Conservation (phyloP, 2,329 filamentous ascomycete species). For the Aspergillus sp. region DNA sequence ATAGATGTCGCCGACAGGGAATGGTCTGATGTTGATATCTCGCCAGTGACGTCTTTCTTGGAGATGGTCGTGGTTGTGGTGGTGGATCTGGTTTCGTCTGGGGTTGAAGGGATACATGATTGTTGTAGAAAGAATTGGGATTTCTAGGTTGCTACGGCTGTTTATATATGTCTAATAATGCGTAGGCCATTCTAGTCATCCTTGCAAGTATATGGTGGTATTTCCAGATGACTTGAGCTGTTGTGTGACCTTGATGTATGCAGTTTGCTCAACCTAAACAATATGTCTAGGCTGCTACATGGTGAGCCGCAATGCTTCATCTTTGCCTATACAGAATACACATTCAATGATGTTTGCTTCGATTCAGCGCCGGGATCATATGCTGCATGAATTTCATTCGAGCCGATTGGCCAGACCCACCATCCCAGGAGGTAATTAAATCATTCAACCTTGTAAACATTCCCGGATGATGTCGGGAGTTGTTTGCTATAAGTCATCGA, state of each 20-base stretch:
- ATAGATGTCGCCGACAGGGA: too few species aligned
- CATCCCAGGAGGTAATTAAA: neutral
- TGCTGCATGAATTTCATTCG: neutral
- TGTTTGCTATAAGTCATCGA: slow-evolving; percentile 31
- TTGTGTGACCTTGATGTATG: neutral
- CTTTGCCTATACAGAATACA: too few species aligned
- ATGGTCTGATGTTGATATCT: too few species aligned
- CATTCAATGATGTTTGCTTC: too few species aligned
- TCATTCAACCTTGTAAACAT: slow-evolving; percentile 22
- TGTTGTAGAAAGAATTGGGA: neutral
- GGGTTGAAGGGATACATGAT: neutral
- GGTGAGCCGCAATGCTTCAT: too few species aligned
- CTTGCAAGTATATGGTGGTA: too few species aligned
- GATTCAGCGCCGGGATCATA: neutral
- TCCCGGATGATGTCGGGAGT: slow-evolving; percentile 35
- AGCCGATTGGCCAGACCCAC: neutral
- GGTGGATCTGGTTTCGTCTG: neutral
- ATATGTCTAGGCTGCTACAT: too few species aligned
- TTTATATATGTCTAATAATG: too few species aligned
- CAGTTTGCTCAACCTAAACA: neutral
- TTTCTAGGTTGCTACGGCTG: neutral
- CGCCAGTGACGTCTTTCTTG: too few species aligned
- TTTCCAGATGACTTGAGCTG: neutral
- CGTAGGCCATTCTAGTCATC: too few species aligned
- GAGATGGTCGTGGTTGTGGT: neutral